Conservation (phyloP, 2,329 filamentous ascomycete genomes). For the Microcyclospora pomicola region DNA sequence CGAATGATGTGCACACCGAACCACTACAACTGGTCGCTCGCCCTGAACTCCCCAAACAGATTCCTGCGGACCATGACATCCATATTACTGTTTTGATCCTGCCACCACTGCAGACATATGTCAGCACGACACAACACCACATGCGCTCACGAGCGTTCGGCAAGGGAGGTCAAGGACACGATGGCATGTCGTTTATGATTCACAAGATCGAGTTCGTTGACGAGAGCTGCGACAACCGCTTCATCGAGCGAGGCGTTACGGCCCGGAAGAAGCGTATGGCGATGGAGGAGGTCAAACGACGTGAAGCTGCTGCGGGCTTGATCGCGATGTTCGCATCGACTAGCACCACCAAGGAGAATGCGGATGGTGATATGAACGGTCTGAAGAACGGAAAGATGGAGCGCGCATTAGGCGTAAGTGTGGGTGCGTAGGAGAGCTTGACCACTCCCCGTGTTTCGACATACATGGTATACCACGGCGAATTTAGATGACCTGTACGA, state of each 20-base stretch:
- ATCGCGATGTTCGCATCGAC: slow-evolving; percentile 16
- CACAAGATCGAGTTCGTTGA: slow-evolving; percentile 72
- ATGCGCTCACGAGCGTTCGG: slow-evolving; percentile 72
- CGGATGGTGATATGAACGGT: too few species aligned
- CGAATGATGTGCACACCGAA: background rate
- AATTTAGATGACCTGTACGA: too few species aligned
- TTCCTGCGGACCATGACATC: slow-evolving; percentile 59
- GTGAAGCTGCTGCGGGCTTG: slow-evolving; percentile 18
- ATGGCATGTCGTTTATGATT: slow-evolving; percentile 82
- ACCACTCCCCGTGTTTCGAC: too few species aligned
- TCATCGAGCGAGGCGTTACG: slow-evolving; percentile 32
- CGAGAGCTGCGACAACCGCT: slow-evolving; percentile 45
- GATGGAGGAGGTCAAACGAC: slow-evolving; percentile 20
- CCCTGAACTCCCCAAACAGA: slow-evolving; percentile 44
- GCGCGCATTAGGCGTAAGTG: too few species aligned
- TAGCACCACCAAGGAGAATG: too few species aligned
- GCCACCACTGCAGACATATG: slow-evolving; percentile 64
- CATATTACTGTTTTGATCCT: slow-evolving; percentile 79
- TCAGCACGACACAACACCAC: slow-evolving; percentile 61
- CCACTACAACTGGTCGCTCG: slow-evolving; percentile 3
- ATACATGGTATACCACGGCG: too few species aligned
- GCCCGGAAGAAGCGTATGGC: slow-evolving; percentile 37
- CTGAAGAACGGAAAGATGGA: too few species aligned
- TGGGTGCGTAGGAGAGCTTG: too few species aligned
- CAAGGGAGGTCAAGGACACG: slow-evolving; percentile 42